Base-by-base conservation (phyloP, 306 rosid genomes). In the Echinosophora koreensis region DNA sequence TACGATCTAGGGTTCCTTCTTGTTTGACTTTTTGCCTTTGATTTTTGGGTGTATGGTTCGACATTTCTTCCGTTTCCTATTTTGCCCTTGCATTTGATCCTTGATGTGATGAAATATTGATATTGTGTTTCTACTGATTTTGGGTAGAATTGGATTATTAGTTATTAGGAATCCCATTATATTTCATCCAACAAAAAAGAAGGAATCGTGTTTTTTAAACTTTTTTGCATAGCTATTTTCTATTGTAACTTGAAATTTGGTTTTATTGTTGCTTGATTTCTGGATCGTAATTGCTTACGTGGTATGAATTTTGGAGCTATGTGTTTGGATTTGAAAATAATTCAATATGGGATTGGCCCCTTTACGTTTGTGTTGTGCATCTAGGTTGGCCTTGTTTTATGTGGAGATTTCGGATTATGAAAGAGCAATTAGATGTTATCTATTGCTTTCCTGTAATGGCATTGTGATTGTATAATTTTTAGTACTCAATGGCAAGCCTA, bases 1-100 rank as follows among this genome's bases (percentile, higher is more conserved):
- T 30, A 18, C 11, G 5, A 74, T 77, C 66, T 74, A 84, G 87
- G 84, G 82, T 84, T 69, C 60, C 39, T 66, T 71, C 3, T 6
- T 32, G 79, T 74, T 78, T 81, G 79, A 74, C 79, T 70, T 78
- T 78, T 38, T 32, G 46, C 3, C 18, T n/a, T 44, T 52, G 60
- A 22, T 57, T 55, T 80, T 82, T 74, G 4, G 27, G 5, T 38
- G 3, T 8, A 0, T 69, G 7, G 50, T 6, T 42, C 58, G 35
- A 11, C 30, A 15, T 37, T 73, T 69, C 41, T 4, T 38, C 32
- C 3, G 3, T 70, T 77, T 59, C 18, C 60, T 3, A 8, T 69
- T 73, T 73, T 77, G 6, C 60, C 69, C 70, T 60, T 76, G 34
- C 50, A 5, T 73, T 49, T 67, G 71, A 78, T 68, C 66, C 8